Evolutionary conservation across 192 early-diverging fungal species (phyloP).

Genomic region (Gigaspora rosea): DNA sequence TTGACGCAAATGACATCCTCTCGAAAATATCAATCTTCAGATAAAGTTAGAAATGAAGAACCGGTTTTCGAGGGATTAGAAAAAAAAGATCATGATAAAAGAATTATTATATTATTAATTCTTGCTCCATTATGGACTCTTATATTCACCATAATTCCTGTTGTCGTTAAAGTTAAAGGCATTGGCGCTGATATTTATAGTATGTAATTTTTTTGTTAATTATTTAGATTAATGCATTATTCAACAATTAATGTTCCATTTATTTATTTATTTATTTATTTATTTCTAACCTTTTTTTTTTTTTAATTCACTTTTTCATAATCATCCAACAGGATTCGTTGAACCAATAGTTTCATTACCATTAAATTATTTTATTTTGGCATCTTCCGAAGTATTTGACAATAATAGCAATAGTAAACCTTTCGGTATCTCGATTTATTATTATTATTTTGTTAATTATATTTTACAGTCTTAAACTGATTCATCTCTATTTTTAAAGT

Average conservation of each 20-base stretch:
- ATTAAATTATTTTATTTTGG: constrained; percentile 10
- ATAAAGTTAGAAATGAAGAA: background rate
- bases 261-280: too few relatives aligned
- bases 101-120: constrained; percentile 14
- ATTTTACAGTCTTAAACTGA: background rate
- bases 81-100: constrained; percentile 13
- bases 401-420: background rate
- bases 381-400: constrained; percentile 17
- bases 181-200: constrained; percentile 28
- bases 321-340: background rate
- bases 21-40: too few relatives aligned
- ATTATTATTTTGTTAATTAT: background rate
- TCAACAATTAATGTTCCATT: background rate
- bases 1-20: too few relatives aligned
- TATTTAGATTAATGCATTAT: background rate
- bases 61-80: background rate
- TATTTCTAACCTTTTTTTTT: too few relatives aligned
- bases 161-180: background rate
- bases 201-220: constrained; percentile 1
- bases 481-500: background rate
- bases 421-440: background rate
- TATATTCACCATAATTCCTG: background rate
- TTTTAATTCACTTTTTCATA: background rate
- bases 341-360: constrained; percentile 24
- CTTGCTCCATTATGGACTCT: constrained; percentile 5